Conservation (phyloP, 169 alveolate species). For the Cryptosporidium andersoni region DNA sequence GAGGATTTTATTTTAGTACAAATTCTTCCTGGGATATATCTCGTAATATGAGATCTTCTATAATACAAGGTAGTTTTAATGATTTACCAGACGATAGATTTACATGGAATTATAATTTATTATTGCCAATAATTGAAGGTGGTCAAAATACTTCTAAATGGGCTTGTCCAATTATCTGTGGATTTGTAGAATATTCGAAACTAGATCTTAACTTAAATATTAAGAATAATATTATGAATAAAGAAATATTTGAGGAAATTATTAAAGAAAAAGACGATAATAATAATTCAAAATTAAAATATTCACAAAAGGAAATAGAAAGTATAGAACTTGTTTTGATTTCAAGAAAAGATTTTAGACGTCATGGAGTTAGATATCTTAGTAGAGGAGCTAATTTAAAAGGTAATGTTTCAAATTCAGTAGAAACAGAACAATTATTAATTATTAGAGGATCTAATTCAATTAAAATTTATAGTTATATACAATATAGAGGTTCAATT, state of each 20-base stretch:
- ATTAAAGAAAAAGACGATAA: background rate
- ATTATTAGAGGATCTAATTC: conserved; percentile 77
- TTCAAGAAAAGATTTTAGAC: conserved; percentile 90
- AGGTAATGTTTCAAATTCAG: conserved; percentile 91
- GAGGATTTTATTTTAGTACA: conserved; percentile 64
- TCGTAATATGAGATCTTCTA: conserved; percentile 37
- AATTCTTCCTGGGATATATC: conserved; percentile 23
- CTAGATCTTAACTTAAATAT: background rate
- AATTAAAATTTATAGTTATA: conserved; percentile 84
- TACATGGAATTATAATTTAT: conserved; percentile 58
- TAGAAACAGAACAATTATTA: conserved; percentile 94
- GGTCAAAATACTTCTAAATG: conserved; percentile 56
- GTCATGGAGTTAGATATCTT: conserved; percentile 94
- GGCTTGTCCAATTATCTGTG: conserved; percentile 60
- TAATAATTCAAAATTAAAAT: background rate
- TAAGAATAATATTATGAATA: background rate
- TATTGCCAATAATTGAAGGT: conserved; percentile 50
- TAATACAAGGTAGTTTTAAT: conserved; percentile 26
- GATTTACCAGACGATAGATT: conserved; percentile 66
- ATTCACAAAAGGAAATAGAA: background rate
- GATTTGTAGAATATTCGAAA: conserved; percentile 33
- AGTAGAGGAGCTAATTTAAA: conserved; percentile 91
- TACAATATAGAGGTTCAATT: conserved; percentile 94
- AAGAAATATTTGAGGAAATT: too few species aligned
- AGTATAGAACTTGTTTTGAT: conserved; percentile 78